Evolutionary conservation across 2,329 filamentous ascomycete genomes (phyloP).

Genomic region (Aspergillus tanneri): DNA sequence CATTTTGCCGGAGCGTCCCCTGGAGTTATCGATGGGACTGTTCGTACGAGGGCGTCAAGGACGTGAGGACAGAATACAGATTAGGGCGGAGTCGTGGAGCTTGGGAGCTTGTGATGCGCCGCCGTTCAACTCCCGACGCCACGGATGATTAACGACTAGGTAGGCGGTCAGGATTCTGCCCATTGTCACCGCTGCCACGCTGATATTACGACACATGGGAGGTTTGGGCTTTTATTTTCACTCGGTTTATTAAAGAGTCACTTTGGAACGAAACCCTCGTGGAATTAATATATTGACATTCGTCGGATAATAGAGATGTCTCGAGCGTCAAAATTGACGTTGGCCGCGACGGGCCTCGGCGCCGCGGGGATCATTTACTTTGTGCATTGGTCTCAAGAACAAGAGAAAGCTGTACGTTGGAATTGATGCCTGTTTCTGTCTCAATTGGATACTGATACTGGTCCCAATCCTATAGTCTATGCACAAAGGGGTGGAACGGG

Average conservation of each 20-base stretch:
- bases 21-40: conserved; percentile 7
- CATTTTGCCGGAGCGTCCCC: conserved; percentile 26
- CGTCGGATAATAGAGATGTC: conserved; percentile 64
- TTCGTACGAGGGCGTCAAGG: conserved; percentile 10
- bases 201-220: too few species aligned
- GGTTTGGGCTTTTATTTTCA: too few species aligned
- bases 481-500: conserved; percentile 90
- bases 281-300: background rate
- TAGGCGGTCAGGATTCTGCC: conserved; percentile 39
- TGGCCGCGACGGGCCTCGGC: conserved; percentile 73
- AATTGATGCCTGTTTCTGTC: background rate
- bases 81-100: conserved; percentile 29
- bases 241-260: too few species aligned
- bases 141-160: conserved; percentile 28
- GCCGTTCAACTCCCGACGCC: conserved; percentile 25
- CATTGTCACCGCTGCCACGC: conserved; percentile 29
- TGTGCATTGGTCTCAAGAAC: conserved; percentile 85
- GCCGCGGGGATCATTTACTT: conserved; percentile 75
- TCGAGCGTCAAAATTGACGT: conserved; percentile 80
- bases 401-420: conserved; percentile 71
- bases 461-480: conserved; percentile 66
- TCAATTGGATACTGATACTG: background rate
- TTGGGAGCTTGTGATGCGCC: conserved; percentile 26
- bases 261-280: background rate
- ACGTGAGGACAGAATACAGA: conserved; percentile 14